phyloP scores from a whole-genome alignment of 169 alveolate species.

The Eimeria sp. region DNA sequence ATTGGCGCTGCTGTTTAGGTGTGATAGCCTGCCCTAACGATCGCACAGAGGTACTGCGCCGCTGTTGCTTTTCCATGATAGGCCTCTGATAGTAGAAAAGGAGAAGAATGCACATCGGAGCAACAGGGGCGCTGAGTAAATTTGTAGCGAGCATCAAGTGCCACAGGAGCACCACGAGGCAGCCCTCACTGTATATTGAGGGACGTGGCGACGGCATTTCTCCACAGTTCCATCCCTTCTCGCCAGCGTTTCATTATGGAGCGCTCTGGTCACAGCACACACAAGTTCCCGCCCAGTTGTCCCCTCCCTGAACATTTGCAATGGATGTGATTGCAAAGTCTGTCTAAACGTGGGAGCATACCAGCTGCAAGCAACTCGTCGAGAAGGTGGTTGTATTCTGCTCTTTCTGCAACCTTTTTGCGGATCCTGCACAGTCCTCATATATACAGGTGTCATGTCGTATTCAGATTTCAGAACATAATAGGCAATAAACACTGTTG shows the following conservation, averaged over 20 bases:
- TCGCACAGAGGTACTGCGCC: background rate
- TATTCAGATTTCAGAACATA: background rate
- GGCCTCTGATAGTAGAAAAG: background rate
- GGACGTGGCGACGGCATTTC: slow-evolving; percentile 64
- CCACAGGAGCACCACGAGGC: background rate
- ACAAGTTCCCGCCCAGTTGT: background rate
- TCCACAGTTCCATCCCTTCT: slow-evolving; percentile 75
- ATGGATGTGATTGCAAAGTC: background rate
- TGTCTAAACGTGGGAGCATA: background rate
- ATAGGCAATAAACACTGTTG: background rate
- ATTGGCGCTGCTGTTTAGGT: background rate
- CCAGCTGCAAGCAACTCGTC: slow-evolving; percentile 67
- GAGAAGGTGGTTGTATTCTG: slow-evolving; percentile 68
- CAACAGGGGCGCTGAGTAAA: background rate
- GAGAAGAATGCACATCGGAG: background rate
- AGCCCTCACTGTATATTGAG: slow-evolving; percentile 13
- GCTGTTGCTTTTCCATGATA: background rate
- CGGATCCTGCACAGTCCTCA: slow-evolving; percentile 42
- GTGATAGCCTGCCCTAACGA: background rate
- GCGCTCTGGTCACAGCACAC: slow-evolving; percentile 36
- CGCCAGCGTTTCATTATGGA: slow-evolving; percentile 72
- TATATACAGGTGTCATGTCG: background rate
- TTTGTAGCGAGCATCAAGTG: background rate
- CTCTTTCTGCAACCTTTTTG: slow-evolving; percentile 65
- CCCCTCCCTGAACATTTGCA: background rate